Evolutionary conservation across 73 alveolate species (phyloP).

Genomic region (Paraurostyla sp.): DNA sequence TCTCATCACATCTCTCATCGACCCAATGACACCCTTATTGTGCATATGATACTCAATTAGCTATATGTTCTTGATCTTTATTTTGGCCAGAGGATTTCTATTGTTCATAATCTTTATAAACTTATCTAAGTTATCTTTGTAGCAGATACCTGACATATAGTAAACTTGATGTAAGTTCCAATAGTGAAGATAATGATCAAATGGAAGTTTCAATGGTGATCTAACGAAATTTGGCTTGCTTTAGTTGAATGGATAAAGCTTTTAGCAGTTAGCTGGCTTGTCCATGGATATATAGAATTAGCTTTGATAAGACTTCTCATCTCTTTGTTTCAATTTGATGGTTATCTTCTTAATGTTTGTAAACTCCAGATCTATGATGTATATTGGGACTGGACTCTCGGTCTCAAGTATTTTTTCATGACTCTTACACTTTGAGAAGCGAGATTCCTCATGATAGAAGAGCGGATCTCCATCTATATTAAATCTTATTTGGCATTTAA

Average conservation of each 20-base stretch:
- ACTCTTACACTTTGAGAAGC: background rate
- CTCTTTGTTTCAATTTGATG: background rate
- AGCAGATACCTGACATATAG: background rate
- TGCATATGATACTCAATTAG: background rate
- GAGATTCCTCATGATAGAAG: constrained; percentile 38
- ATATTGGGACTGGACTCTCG: background rate
- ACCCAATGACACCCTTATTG: background rate
- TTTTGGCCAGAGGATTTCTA: constrained; percentile 19
- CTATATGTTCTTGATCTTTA: background rate
- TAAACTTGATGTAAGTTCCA: constrained; percentile 48
- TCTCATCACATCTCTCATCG: background rate
- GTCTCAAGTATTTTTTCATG: background rate
- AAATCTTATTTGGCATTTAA: constrained; percentile 8
- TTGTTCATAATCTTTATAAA: background rate
- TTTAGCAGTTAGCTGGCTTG: constrained; percentile 34
- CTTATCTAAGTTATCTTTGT: background rate
- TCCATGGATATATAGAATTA: background rate
- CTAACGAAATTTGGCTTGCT: constrained; percentile 9
- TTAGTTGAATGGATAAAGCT: constrained; percentile 1
- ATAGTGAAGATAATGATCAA: constrained; percentile 5
- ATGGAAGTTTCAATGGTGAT: constrained; percentile 37
- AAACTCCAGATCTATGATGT: constrained; percentile 39
- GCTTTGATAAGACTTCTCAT: background rate
- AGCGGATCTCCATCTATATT: constrained; percentile 31
- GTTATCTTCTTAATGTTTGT: constrained; percentile 24